Conservation (phyloP, 768 basidiomycete species). For the Inosperma sp. region DNA sequence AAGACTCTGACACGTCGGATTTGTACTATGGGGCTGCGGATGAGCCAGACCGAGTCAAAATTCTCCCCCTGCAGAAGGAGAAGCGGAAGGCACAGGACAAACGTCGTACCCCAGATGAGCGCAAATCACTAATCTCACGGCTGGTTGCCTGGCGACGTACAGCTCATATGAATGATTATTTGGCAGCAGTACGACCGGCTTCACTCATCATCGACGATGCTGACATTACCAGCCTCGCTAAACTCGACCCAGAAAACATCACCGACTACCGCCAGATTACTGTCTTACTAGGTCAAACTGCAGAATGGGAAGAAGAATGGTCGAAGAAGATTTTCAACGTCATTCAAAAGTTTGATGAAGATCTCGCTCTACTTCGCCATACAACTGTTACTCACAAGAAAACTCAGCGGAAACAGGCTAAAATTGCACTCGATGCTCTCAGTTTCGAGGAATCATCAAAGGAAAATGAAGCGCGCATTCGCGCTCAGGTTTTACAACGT, state of each 20-base stretch:
- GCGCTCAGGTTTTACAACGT: not conserved
- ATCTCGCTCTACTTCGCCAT: not conserved
- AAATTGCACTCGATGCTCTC: not conserved
- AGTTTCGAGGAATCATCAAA: not conserved
- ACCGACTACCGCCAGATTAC: not conserved
- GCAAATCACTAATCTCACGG: not conserved
- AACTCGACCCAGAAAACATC: not conserved
- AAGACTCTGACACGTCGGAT: not conserved
- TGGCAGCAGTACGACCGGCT: not conserved
- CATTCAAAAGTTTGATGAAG: slow-evolving; percentile 2
- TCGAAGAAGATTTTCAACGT: not conserved
- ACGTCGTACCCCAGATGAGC: not conserved
- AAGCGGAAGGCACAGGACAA: not conserved
- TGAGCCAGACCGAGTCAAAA: not conserved
- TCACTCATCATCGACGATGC: not conserved
- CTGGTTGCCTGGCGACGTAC: not conserved
- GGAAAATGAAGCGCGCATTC: not conserved
- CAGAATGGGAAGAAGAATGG: slow-evolving; percentile 1
- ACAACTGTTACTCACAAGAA: not conserved
- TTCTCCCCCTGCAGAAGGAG: not conserved
- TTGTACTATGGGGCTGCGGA: not conserved
- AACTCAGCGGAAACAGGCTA: not conserved
- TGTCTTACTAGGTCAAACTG: not conserved
- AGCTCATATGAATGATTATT: not conserved
- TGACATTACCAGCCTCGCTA: not conserved